Conservation (phyloP, 2,329 filamentous ascomycete species). For the Dactylellina parvicollis region DNA sequence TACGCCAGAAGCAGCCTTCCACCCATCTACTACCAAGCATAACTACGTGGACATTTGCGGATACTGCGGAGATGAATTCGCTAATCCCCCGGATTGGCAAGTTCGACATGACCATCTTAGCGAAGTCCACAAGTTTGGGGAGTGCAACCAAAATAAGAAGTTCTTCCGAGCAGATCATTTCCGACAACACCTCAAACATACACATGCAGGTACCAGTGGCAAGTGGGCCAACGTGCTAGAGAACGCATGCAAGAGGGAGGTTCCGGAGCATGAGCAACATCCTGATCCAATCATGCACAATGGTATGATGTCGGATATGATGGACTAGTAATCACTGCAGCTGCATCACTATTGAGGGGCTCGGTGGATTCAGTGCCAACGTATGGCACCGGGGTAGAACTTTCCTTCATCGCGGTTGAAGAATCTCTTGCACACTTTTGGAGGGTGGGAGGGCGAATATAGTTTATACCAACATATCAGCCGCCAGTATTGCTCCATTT, state of each 20-base stretch:
- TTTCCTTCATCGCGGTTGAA: background rate
- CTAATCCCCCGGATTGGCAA: constrained; percentile 89
- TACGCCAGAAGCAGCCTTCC: constrained; percentile 82
- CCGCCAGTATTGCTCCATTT: too few species aligned
- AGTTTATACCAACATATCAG: background rate
- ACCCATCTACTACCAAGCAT: constrained; percentile 76
- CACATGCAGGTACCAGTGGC: constrained; percentile 91
- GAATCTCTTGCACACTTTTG: background rate
- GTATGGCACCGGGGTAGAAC: background rate
- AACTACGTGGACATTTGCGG: constrained; percentile 83
- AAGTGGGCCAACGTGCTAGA: constrained; percentile 99
- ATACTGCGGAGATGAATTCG: constrained; percentile 93
- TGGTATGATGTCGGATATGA: constrained; percentile 48
- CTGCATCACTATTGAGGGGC: too few species aligned
- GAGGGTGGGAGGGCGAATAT: constrained; percentile 5
- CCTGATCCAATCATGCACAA: constrained; percentile 41
- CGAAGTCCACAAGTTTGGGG: constrained; percentile 92
- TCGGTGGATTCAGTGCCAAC: too few species aligned
- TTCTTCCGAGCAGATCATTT: constrained; percentile 98
- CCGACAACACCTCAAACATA: constrained; percentile 96
- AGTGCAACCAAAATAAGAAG: constrained; percentile 98
- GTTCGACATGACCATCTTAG: constrained; percentile 85
- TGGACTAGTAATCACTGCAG: constrained; percentile 16
- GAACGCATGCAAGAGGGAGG: constrained; percentile 90
- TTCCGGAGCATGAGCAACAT: constrained; percentile 68